Evolutionary conservation across 2,329 filamentous ascomycete genomes (phyloP).

Genomic region (Pyrenophora seminiperda): DNA sequence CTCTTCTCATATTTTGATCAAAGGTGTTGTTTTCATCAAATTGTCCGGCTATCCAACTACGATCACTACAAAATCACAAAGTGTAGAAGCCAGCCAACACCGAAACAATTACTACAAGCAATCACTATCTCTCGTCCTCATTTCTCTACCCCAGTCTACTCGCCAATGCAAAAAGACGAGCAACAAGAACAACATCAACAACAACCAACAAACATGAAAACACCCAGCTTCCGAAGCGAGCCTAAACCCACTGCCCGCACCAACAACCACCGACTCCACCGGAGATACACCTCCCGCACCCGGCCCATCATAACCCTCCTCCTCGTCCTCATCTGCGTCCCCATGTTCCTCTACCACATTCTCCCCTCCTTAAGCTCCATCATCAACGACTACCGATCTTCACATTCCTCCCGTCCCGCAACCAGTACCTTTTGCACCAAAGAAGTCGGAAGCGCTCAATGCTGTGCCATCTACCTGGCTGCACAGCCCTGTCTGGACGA

Average conservation of each 20-base stretch:
- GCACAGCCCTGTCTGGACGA: conserved; percentile 9
- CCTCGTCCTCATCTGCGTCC: conserved; percentile 9
- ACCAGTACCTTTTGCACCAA: conserved; percentile 5
- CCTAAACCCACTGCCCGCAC: background rate
- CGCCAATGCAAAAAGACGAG: background rate
- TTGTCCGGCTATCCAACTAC: too few relatives aligned
- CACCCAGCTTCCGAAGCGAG: background rate
- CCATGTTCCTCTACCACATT: conserved; percentile 16
- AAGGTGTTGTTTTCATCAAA: background rate
- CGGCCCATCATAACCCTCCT: conserved; percentile 1
- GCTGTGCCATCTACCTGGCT: conserved; percentile 5
- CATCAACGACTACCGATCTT: background rate
- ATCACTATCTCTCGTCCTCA: too few relatives aligned
- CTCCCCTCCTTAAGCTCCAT: conserved; percentile 2
- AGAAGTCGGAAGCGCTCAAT: conserved; percentile 3
- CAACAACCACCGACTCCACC: background rate
- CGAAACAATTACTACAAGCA: too few relatives aligned
- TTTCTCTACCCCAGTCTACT: too few relatives aligned
- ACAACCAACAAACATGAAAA: too few relatives aligned
- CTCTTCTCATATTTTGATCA: background rate
- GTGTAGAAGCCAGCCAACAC: too few relatives aligned
- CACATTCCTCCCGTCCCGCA: background rate
- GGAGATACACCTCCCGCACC: conserved; percentile 2
- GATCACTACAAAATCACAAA: too few relatives aligned
- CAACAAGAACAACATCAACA: background rate